phyloP scores from a whole-genome alignment of 129 eudicot genomes.

The Cynara cardunculus region DNA sequence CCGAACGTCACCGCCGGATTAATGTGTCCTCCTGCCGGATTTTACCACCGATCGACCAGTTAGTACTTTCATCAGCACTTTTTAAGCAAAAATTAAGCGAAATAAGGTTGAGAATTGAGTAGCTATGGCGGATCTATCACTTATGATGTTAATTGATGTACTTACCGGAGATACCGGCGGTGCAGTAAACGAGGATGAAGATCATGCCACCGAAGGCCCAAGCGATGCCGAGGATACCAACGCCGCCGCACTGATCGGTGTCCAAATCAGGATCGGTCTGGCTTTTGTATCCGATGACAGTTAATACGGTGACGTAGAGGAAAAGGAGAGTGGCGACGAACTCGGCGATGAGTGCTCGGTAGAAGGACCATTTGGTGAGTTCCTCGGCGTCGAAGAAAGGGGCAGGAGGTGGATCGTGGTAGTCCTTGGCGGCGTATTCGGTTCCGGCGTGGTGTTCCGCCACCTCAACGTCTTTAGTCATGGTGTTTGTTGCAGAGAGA shows the following conservation, averaged over 20 bases:
- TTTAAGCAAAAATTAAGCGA: background rate
- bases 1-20: conserved; percentile 95
- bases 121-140: background rate
- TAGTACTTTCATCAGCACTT: background rate
- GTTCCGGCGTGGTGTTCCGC: conserved; percentile 53
- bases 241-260: conserved; percentile 73
- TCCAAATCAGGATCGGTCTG: conserved; percentile 35
- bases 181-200: conserved; percentile 93
- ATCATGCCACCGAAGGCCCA: conserved; percentile 99
- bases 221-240: conserved; percentile 92
- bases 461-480: conserved; percentile 57
- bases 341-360: conserved; percentile 80
- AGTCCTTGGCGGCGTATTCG: conserved; percentile 69
- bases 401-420: conserved; percentile 88
- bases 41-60: conserved; percentile 5
- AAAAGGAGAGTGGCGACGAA: conserved; percentile 80
- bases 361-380: conserved; percentile 70
- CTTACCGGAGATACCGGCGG: conserved; percentile 95
- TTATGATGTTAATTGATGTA: background rate
- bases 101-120: background rate
- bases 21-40: conserved; percentile 77
- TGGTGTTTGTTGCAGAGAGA: background rate
- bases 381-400: conserved; percentile 53
- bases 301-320: conserved; percentile 66
- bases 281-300: conserved; percentile 78